Evolutionary conservation across 75 land plant genomes (phyloP).

Genomic region (Pinus taeda): DNA sequence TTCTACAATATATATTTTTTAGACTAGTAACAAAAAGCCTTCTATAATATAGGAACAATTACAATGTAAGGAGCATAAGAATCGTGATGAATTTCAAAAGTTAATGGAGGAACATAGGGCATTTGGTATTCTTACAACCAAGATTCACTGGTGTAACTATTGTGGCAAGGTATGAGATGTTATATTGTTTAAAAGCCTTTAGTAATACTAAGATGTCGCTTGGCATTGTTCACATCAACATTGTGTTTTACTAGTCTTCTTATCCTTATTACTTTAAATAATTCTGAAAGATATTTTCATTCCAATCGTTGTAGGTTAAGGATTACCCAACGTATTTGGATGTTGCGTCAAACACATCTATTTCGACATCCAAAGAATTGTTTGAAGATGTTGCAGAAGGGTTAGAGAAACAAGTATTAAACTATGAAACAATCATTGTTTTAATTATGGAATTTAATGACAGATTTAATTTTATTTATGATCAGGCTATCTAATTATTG

Average conservation of each 20-base stretch:
- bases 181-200: not conserved
- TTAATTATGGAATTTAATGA: not conserved
- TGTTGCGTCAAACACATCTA: constrained; percentile 74
- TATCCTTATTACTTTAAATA: not conserved
- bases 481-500: not conserved
- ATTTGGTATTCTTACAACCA: constrained; percentile 65
- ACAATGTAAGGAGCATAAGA: constrained; percentile 79
- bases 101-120: constrained; percentile 80
- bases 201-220: not conserved
- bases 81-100: constrained; percentile 89
- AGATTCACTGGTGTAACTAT: constrained; percentile 87
- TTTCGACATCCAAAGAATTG: constrained; percentile 90
- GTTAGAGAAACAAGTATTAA: constrained; percentile 65
- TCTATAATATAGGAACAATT: constrained; percentile 58
- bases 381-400: constrained; percentile 91
- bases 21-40: not conserved
- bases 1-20: not conserved
- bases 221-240: not conserved
- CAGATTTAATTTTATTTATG: not conserved
- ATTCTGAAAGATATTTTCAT: not conserved
- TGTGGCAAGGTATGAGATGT: constrained; percentile 51
- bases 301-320: constrained; percentile 35
- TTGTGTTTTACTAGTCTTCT: not conserved
- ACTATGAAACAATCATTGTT: not conserved
- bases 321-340: constrained; percentile 64